Evolutionary conservation across 257 asterid genomes (phyloP).

Genomic region (Apocynum venetum): DNA sequence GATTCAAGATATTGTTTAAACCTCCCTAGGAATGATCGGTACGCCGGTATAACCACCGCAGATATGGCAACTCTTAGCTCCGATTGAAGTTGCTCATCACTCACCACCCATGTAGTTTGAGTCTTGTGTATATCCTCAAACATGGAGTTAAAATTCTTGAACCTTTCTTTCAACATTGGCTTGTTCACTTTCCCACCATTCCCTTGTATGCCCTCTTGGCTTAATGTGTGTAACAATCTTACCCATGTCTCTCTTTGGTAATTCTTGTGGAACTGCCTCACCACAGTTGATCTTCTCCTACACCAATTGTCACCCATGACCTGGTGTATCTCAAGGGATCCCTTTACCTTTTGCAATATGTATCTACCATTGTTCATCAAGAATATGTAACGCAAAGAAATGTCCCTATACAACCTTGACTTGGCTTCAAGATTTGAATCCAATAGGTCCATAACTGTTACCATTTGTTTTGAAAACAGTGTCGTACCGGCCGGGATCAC

Average conservation of each 20-base stretch:
- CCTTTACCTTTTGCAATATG: conserved; percentile 72
- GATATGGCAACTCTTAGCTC: conserved; percentile 77
- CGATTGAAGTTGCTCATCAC: conserved; percentile 89
- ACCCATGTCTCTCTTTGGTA: conserved; percentile 87
- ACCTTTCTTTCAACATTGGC: conserved; percentile 57
- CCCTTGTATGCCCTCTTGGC: conserved; percentile 53
- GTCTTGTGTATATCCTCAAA: conserved; percentile 65
- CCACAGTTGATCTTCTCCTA: conserved; percentile 65
- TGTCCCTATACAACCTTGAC: conserved; percentile 56
- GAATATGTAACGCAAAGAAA: conserved; percentile 54
- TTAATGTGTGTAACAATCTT: conserved; percentile 49
- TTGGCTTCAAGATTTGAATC: conserved; percentile 55
- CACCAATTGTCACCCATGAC: conserved; percentile 89
- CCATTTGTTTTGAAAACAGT: conserved; percentile 48
- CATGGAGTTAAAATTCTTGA: conserved; percentile 53
- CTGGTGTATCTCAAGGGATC: conserved; percentile 49
- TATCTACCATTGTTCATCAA: conserved; percentile 86
- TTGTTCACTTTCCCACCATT: conserved; percentile 59
- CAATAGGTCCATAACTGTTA: conserved; percentile 54
- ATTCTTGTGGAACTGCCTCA: conserved; percentile 70
- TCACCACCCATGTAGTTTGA: conserved; percentile 77
- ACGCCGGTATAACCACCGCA: conserved; percentile 75
- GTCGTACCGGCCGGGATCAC: conserved; percentile 19
- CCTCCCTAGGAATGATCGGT: conserved; percentile 72
- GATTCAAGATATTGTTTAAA: conserved; percentile 58